Evolutionary conservation across 2,329 filamentous ascomycete species (phyloP).

Genomic region (Aspergillus thermomutatus): DNA sequence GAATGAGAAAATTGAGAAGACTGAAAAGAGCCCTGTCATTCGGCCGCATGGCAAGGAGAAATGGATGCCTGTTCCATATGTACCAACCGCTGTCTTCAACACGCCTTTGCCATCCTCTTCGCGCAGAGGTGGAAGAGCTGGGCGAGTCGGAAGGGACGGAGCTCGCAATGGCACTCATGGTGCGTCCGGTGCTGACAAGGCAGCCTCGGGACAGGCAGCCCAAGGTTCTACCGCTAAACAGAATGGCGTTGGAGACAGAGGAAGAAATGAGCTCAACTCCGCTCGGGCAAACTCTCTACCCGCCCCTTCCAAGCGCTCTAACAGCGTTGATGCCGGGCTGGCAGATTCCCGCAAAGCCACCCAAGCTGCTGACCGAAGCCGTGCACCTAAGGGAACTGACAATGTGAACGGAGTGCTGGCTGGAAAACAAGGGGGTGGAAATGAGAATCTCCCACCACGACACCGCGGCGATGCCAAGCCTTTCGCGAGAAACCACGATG

Average conservation of each 20-base stretch:
- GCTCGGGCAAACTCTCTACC: conserved; percentile 40
- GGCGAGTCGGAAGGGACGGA: conserved; percentile 53
- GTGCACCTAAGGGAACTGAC: conserved; percentile 31
- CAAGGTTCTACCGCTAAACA: conserved; percentile 30
- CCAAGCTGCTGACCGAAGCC: conserved; percentile 30
- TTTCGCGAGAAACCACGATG: conserved; percentile 32
- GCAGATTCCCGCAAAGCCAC: conserved; percentile 32
- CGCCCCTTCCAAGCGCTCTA: conserved; percentile 34
- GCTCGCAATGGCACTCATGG: conserved; percentile 44
- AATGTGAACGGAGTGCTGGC: conserved; percentile 22
- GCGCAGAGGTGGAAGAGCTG: conserved; percentile 53
- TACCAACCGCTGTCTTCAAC: conserved; percentile 80
- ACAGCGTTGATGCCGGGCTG: conserved; percentile 30
- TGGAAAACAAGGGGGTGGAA: conserved; percentile 27
- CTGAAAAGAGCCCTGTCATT: conserved; percentile 59
- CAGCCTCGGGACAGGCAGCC: conserved; percentile 24
- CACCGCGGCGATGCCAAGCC: conserved; percentile 33
- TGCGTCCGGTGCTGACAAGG: conserved; percentile 33
- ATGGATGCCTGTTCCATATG: conserved; percentile 80
- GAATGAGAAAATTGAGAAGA: conserved; percentile 54
- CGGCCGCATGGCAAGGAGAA: conserved; percentile 69
- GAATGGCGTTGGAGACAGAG: conserved; percentile 28
- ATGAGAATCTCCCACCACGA: conserved; percentile 26
- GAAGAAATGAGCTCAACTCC: conserved; percentile 34
- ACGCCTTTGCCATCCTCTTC: conserved; percentile 63